A percentile compares a stretch with the other conserved stretches of the same genome.
Conservation (phyloP, 169 alveolate genomes). For the Cryptosporidium felis region DNA sequence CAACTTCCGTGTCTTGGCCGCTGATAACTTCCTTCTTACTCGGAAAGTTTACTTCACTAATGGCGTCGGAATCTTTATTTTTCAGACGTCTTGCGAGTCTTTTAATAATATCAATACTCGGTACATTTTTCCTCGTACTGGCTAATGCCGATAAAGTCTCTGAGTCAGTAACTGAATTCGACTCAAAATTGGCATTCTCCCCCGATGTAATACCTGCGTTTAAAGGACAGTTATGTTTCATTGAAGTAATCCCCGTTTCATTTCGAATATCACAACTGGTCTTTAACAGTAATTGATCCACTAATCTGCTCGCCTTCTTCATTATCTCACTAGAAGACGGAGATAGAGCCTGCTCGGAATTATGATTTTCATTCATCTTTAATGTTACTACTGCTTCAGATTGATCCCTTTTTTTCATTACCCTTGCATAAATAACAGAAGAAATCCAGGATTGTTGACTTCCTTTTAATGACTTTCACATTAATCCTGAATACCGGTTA, state of each 20-base stretch:
- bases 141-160: slow-evolving; percentile 45
- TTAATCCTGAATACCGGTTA: no score
- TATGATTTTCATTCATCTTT: not conserved
- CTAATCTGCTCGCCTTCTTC: slow-evolving; percentile 54
- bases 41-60: slow-evolving; percentile 50
- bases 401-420: no score
- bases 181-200: not conserved
- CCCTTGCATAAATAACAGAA: no score
- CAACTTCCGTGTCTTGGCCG: not conserved
- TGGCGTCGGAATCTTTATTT: slow-evolving; percentile 45
- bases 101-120: slow-evolving; percentile 52
- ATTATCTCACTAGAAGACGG: slow-evolving; percentile 67
- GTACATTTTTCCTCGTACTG: slow-evolving; percentile 22
- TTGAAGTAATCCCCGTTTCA: not conserved
- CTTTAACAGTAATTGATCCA: slow-evolving; percentile 29
- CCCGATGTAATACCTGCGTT: no score
- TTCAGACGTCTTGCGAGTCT: slow-evolving; percentile 56
- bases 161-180: slow-evolving; percentile 40
- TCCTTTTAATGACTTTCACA: no score
- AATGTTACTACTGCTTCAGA: not conserved
- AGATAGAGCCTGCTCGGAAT: slow-evolving; percentile 17
- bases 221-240: not conserved
- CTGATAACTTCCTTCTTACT: not conserved
- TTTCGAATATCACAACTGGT: slow-evolving; percentile 5
- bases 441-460: no score